Percentiles rank a stretch among this genome's conserved stretches.
These are phyloP conservation scores for Aplosporella prunicola DNA, from an alignment of 2,329 filamentous ascomycete genomes.

Conservation along the genomic window DNA sequence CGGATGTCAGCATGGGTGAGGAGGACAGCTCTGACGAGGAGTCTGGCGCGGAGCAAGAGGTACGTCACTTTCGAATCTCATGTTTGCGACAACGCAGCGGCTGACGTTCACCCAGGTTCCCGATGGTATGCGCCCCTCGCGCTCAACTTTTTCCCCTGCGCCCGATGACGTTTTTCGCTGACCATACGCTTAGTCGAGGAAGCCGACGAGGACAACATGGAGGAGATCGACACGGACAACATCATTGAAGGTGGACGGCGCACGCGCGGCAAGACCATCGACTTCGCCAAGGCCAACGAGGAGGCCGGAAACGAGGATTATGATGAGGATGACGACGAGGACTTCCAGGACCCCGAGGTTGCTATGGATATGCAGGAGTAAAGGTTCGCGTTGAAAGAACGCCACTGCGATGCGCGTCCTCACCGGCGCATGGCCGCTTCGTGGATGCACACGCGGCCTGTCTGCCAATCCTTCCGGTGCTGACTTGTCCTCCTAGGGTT, in stretches of 20 bases:
- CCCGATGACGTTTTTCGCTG: background rate
- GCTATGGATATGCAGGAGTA: constrained; percentile 69
- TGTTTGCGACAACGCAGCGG: background rate
- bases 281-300: constrained; percentile 83
- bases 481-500: too few relatives aligned
- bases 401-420: too few relatives aligned
- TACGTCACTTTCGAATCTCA: constrained; percentile 28
- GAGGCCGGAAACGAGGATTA: constrained; percentile 67
- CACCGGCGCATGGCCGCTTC: too few relatives aligned
- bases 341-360: constrained; percentile 55
- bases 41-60: constrained; percentile 51
- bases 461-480: too few relatives aligned
- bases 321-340: constrained; percentile 67
- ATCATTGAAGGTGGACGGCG: constrained; percentile 71
- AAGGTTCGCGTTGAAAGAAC: too few relatives aligned
- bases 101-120: constrained; percentile 11
- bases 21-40: constrained; percentile 62
- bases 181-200: constrained; percentile 44
- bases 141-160: background rate
- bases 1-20: constrained; percentile 63
- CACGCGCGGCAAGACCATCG: constrained; percentile 84
- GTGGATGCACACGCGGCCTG: too few relatives aligned
- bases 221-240: constrained; percentile 84
- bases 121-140: constrained; percentile 5
- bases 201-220: constrained; percentile 71